Base-by-base conservation (phyloP, 1,139 yeast genomes). In the Candida dubliniensis region DNA sequence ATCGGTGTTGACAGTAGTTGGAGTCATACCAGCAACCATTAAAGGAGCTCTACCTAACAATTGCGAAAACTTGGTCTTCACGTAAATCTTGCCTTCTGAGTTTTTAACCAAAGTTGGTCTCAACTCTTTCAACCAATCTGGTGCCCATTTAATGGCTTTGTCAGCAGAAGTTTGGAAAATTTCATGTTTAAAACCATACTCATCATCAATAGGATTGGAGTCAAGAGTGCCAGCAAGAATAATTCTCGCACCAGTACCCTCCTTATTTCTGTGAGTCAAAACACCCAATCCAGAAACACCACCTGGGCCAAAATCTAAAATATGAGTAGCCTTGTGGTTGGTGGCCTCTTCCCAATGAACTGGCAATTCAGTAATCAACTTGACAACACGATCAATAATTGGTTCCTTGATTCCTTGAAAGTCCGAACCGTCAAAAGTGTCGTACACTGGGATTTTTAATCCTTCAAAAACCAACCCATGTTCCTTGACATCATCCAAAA, bases 11-110 rank as follows among this genome's bases (percentile, higher is more conserved):
- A 91, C 96, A 25, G 99, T 93, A 40, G 96, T 83, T 61, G 99
- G 99, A 34, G 99, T 93, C 99, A 93, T 93, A 74, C 99, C 99
- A 40, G 99, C 96, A 56, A 93, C 95, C 86, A 95, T 86, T 55
- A 93, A 74, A 50, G 99, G 99, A 50, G 99, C 93, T 71, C 91
- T 87, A 50, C 98, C 96, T 52, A 93, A 74, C 59, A 93, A 78
- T 66, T 93, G 81, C 46, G 96, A 87, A 70, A 93, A 90, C 70
- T 90, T 90, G 57, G 99, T 95, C 63, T 90, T 95, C 47, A 93
- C 97, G 60, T 74, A 89, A 41, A 84, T 71, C 61, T 85, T 82
- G 56, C 96, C 96, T 38, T 74, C 65, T 42, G 72, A 64, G 46
- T 86, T 86, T 69, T 87, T 87, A 51, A 81, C 82, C 62, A 93